A percentile compares a stretch with the other conserved stretches of the same genome.
phyloP scores from a whole-genome alignment of 768 basidiomycete species.

The Lactarius deliciosus region DNA sequence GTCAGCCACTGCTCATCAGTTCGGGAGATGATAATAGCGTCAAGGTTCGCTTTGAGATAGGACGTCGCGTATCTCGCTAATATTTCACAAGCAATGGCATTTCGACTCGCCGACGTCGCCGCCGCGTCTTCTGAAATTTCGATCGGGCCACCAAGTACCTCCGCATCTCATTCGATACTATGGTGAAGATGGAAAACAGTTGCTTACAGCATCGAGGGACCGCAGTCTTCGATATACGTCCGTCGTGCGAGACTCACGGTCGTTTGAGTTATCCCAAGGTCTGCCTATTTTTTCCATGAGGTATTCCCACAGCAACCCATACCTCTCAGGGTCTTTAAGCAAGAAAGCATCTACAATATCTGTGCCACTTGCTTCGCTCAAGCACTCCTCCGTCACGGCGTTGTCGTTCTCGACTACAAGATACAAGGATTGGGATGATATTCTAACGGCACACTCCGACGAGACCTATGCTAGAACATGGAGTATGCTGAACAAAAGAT shows the following conservation, averaged over 20 bases:
- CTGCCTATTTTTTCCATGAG: conserved; percentile 16
- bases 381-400: conserved; percentile 77
- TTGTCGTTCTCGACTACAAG: conserved; percentile 78
- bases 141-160: conserved; percentile 89
- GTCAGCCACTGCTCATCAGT: conserved; percentile 87
- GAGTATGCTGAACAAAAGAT: conserved; percentile 77
- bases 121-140: conserved; percentile 86
- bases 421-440: conserved; percentile 96
- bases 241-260: conserved; percentile 92
- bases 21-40: conserved; percentile 94
- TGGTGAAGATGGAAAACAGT: conserved; percentile 94
- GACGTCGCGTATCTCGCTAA: background rate
- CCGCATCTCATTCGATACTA: conserved; percentile 93
- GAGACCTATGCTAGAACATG: conserved; percentile 85
- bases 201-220: conserved; percentile 87
- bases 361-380: conserved; percentile 77
- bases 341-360: conserved; percentile 79
- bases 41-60: conserved; percentile 54
- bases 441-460: conserved; percentile 85
- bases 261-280: conserved; percentile 95
- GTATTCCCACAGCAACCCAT: background rate
- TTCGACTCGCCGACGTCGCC: conserved; percentile 88
- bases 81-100: conserved; percentile 81
- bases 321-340: conserved; percentile 67
- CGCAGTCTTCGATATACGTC: conserved; percentile 87